Conservation (phyloP, 192 early-diverging fungal species). For the Gigaspora rosea region DNA sequence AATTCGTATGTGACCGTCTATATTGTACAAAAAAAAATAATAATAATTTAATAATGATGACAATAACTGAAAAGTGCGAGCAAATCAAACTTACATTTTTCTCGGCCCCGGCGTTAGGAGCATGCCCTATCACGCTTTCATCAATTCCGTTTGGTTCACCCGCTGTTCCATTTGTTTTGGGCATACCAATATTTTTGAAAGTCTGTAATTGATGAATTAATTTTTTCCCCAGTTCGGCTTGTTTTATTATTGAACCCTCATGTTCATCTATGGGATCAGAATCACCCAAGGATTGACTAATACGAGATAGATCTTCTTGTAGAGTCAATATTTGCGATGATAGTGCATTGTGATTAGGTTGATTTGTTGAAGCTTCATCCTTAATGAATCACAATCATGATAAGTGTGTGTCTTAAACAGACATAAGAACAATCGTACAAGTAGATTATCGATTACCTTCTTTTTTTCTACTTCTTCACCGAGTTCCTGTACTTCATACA, state of each 20-base stretch:
- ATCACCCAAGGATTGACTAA: conserved; percentile 47
- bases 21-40: neutral
- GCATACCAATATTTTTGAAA: conserved; percentile 43
- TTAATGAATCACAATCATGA: neutral
- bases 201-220: conserved; percentile 57
- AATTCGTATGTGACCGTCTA: conserved; percentile 73
- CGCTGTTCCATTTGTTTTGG: conserved; percentile 18
- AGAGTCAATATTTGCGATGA: conserved; percentile 53
- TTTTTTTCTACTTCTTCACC: conserved; percentile 64
- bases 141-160: conserved; percentile 22
- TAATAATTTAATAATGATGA: neutral
- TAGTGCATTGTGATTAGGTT: conserved; percentile 48
- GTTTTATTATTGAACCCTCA: conserved; percentile 43
- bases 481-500: conserved; percentile 84
- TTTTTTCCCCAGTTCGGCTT: conserved; percentile 52
- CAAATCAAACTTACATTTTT: conserved; percentile 22
- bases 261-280: conserved; percentile 29
- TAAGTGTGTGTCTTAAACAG: neutral
- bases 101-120: neutral
- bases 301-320: conserved; percentile 51
- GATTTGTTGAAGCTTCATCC: neutral
- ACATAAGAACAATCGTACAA: neutral
- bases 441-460: conserved; percentile 41
- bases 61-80: neutral
- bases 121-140: neutral